Conservation (phyloP, 306 rosid species). For the Cicer yamashitae region DNA sequence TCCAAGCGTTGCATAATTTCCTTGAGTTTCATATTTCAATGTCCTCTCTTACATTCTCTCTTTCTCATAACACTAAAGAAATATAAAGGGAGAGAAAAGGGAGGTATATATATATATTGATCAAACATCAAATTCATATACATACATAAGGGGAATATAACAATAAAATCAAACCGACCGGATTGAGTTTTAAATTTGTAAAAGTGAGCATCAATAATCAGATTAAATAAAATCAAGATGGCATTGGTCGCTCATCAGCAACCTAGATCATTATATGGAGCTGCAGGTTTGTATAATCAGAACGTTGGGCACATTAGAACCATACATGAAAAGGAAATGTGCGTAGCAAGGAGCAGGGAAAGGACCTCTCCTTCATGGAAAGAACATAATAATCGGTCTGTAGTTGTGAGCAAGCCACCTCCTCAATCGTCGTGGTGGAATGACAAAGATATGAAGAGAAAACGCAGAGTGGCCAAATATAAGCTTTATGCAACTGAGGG, state of each 20-base stretch:
- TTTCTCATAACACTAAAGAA: neutral
- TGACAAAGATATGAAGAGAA: constrained; percentile 54
- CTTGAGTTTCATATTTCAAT: constrained; percentile 23
- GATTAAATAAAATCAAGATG: constrained; percentile 27
- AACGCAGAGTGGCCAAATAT: constrained; percentile 56
- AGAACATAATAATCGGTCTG: neutral
- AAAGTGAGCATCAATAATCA: neutral
- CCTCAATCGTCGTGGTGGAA: constrained; percentile 49
- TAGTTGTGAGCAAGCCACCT: neutral
- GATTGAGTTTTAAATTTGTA: neutral
- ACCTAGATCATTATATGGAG: constrained; percentile 1
- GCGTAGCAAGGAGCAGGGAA: neutral
- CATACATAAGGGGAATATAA: neutral
- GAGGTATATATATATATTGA: neutral
- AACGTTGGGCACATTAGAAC: neutral
- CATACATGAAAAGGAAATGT: neutral
- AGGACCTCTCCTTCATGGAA: constrained; percentile 23
- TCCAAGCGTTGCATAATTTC: neutral
- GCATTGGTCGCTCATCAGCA: neutral
- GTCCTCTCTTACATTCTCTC: constrained; percentile 42
- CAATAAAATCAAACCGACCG: neutral
- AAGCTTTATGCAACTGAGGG: constrained; percentile 57
- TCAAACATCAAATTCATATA: neutral
- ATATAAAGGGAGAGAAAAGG: constrained; percentile 39
- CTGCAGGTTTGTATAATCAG: neutral